Evolutionary conservation across 352 stramenopile genomes (phyloP).

Genomic region (Sclerospora graminicola): DNA sequence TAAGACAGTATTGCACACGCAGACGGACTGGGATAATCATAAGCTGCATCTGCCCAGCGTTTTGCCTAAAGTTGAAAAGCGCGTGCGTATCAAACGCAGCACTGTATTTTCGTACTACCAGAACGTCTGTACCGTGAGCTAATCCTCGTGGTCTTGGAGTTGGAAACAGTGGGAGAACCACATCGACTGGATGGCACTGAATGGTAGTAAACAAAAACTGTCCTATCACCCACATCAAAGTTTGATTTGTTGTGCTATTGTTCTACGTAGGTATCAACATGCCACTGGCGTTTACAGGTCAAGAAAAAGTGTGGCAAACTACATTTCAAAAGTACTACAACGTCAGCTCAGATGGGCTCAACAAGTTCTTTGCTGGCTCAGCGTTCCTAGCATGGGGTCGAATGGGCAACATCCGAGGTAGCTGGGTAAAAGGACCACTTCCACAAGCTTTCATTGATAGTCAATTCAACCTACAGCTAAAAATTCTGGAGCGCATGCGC

Average conservation of each 20-base stretch:
- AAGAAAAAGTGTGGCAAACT: conserved; percentile 84
- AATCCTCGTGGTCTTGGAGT: conserved; percentile 84
- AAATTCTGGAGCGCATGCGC: conserved; percentile 79
- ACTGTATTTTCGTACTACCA: conserved; percentile 86
- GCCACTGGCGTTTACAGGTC: conserved; percentile 82
- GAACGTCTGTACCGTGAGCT: conserved; percentile 89
- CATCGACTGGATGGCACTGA: conserved; percentile 91
- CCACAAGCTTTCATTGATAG: conserved; percentile 78
- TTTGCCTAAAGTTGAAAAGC: conserved; percentile 30
- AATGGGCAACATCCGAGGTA: conserved; percentile 85
- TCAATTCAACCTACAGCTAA: conserved; percentile 63
- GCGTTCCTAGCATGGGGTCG: conserved; percentile 86
- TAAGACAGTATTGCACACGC: conserved; percentile 56
- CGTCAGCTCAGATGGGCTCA: conserved; percentile 54
- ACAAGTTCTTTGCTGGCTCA: conserved; percentile 85
- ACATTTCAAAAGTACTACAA: conserved; percentile 80
- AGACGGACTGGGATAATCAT: conserved; percentile 79
- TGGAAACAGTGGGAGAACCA: conserved; percentile 85
- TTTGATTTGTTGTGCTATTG: too few relatives aligned
- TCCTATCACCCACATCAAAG: too few relatives aligned
- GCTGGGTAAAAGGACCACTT: conserved; percentile 74
- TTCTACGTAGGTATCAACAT: conserved; percentile 64
- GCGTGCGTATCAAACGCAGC: conserved; percentile 38
- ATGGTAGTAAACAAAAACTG: too few relatives aligned
- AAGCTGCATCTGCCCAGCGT: conserved; percentile 40